phyloP scores from a whole-genome alignment of 1,284 basidiomycete species.

The Anthracocystis setariae region DNA sequence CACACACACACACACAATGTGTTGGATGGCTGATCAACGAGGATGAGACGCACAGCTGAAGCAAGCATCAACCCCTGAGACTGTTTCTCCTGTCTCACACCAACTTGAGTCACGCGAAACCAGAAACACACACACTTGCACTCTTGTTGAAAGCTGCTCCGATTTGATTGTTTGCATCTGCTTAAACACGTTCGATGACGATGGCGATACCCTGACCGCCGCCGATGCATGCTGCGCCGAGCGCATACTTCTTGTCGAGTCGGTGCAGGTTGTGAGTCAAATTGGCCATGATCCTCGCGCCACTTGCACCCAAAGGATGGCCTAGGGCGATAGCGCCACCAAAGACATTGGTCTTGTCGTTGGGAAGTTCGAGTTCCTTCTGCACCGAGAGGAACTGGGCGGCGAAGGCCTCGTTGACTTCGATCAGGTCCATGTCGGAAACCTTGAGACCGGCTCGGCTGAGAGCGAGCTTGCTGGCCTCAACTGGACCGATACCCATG shows the following conservation, averaged over 20 bases:
- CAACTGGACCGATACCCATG: slow-evolving; percentile 74
- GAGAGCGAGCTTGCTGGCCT: slow-evolving; percentile 68
- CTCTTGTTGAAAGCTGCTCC: not conserved
- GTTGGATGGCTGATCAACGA: too few relatives aligned
- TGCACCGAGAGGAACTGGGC: slow-evolving; percentile 91
- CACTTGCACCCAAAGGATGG: slow-evolving; percentile 72
- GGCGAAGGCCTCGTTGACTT: slow-evolving; percentile 84
- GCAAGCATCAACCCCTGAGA: too few relatives aligned
- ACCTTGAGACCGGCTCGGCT: slow-evolving; percentile 68
- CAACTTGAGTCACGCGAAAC: too few relatives aligned
- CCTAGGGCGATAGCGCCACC: slow-evolving; percentile 72
- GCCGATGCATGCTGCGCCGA: slow-evolving; percentile 73
- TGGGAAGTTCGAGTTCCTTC: slow-evolving; percentile 80
- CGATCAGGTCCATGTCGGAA: slow-evolving; percentile 72
- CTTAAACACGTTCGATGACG: slow-evolving; percentile 67
- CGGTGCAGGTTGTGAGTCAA: slow-evolving; percentile 72
- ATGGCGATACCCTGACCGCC: slow-evolving; percentile 70
- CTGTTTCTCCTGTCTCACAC: too few relatives aligned
- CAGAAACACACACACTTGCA: too few relatives aligned
- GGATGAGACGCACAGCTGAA: too few relatives aligned
- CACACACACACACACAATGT: too few relatives aligned
- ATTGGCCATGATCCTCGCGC: slow-evolving; percentile 72
- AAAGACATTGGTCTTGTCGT: slow-evolving; percentile 72
- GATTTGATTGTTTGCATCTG: too few relatives aligned
- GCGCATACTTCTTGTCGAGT: slow-evolving; percentile 71